Conservation (phyloP, 2,329 filamentous ascomycete species). For the Colletotrichum liaoningense region DNA sequence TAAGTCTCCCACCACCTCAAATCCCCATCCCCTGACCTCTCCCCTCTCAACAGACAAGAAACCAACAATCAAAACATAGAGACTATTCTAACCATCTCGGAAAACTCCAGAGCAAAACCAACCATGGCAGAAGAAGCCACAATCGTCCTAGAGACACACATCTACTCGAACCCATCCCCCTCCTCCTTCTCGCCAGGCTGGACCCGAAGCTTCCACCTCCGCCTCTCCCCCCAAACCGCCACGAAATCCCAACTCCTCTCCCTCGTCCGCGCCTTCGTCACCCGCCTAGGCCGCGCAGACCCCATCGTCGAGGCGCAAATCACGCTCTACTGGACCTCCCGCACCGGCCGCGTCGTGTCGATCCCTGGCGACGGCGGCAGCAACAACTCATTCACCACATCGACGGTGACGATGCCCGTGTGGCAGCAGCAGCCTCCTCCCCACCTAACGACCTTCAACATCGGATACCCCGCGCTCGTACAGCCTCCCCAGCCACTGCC, state of each 20-base stretch:
- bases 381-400: too few relatives aligned
- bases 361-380: conserved; percentile 7
- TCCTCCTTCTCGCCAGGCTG: not conserved
- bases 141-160: conserved; percentile 24
- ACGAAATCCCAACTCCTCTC: conserved; percentile 18
- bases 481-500: not conserved
- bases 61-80: not conserved
- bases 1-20: not conserved
- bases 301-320: conserved; percentile 23
- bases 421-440: conserved; percentile 6
- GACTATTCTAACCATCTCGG: not conserved
- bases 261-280: conserved; percentile 6
- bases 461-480: not conserved
- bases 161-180: conserved; percentile 7
- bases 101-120: not conserved
- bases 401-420: not conserved
- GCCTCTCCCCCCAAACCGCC: not conserved
- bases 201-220: conserved; percentile 20
- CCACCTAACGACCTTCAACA: not conserved
- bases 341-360: conserved; percentile 10
- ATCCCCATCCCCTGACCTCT: too few relatives aligned
- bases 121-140: not conserved
- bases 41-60: too few relatives aligned
- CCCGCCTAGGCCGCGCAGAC: conserved; percentile 21
- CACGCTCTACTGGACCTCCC: conserved; percentile 26